phyloP scores from a whole-genome alignment of 371 early-diverging fungal species.

The Circinella umbellata region DNA sequence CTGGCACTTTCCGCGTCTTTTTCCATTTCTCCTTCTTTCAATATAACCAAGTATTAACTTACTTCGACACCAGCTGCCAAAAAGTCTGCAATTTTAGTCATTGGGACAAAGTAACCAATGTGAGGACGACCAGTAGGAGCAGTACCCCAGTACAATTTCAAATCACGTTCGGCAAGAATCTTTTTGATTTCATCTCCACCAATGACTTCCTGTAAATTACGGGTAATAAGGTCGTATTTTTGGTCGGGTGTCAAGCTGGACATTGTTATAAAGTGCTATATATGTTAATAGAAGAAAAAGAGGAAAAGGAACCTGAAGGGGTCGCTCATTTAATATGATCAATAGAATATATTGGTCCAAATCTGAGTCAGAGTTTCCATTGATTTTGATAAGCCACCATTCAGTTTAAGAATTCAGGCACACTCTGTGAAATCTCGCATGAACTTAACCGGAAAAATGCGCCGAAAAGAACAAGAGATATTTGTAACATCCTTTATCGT shows the following conservation, averaged over 20 bases:
- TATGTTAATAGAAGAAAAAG: neutral
- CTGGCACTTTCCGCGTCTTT: neutral
- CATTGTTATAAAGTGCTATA: constrained; percentile 24
- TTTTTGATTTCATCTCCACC: constrained; percentile 90
- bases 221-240: constrained; percentile 89
- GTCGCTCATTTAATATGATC: too few relatives aligned
- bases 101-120: constrained; percentile 98
- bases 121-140: constrained; percentile 99
- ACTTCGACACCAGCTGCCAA: constrained; percentile 84
- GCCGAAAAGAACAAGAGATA: too few relatives aligned
- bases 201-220: constrained; percentile 98
- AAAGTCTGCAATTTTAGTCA: constrained; percentile 99
- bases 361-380: too few relatives aligned
- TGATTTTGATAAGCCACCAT: too few relatives aligned
- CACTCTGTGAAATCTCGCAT: too few relatives aligned
- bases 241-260: constrained; percentile 62
- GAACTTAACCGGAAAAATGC: too few relatives aligned
- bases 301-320: neutral
- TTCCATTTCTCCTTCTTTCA: neutral
- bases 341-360: too few relatives aligned
- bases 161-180: constrained; percentile 87
- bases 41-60: neutral
- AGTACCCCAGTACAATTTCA: constrained; percentile 99
- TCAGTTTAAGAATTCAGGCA: too few relatives aligned
- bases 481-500: too few relatives aligned